Base-by-base conservation (phyloP, 2,329 filamentous ascomycete species). In the Arthrobotrys entomopaga region DNA sequence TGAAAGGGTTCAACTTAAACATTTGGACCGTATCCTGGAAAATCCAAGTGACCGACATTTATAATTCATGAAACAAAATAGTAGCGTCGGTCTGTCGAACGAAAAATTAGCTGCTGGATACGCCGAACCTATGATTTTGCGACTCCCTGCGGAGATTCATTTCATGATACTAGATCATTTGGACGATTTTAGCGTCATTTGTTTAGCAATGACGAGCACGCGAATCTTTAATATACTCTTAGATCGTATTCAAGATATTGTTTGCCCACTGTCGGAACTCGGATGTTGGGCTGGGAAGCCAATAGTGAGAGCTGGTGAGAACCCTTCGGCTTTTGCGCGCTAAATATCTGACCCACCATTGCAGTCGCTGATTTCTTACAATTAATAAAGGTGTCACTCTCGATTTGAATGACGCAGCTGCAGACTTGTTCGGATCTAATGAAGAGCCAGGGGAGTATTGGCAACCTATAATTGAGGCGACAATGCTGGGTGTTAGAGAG, bases 261-360 rank as follows among this genome's bases (percentile, higher is more conserved):
- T 70, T 8, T 70, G 65, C 24, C 65, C 65, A 6, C 19, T 70
- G 7, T 24, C 49, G n/a, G 65, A 70, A 4, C 40, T 70, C 19
- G 65, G 65, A 40, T 63, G 57, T 26, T 70, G 65, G 65, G 57
- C 65, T 3, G 65, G 65, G 10, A 70, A 57, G 43, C 19, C 49
- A 2, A 7, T 70, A 22, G 50, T 63, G 22, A 63, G 58, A 63
- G 42, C 65, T 19, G 65, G 65, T 70, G 20, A 48, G 15, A 15
- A 22, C 26, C 22, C 34, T 34, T 15, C 16, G 10, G 5, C 10
- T 34, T 34, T 6, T 10, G 29, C 29, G n/a, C n/a, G n/a, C n/a
- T n/a, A n/a, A n/a, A 3, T 6, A 34, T 34, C 29, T 6, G 6
- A 34, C 29, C 2, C 6, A 6, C 10, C 29, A 34, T 34, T 10